These are phyloP conservation scores for Aspergillus jensenii DNA, from an alignment of 2,329 filamentous ascomycete genomes.

Conservation along the genomic window DNA sequence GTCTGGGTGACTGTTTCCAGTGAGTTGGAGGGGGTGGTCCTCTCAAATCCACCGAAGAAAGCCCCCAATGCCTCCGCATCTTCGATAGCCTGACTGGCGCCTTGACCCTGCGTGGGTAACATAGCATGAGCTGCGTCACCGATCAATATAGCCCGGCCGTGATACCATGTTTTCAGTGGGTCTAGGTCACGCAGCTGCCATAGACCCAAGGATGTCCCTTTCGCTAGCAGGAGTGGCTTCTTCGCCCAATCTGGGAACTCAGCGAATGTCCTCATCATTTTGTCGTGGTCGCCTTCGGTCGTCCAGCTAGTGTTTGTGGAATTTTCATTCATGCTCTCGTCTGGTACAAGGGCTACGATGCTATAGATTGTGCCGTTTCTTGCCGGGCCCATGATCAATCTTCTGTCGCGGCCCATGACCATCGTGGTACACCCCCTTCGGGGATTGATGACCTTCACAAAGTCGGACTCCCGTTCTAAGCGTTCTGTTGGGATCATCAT, in stretches of 20 bases:
- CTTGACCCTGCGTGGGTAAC: slow-evolving; percentile 46
- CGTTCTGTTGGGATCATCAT: slow-evolving; percentile 7
- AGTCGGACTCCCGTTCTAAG: slow-evolving; percentile 15
- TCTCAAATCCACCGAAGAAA: slow-evolving; percentile 5
- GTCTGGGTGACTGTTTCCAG: not conserved
- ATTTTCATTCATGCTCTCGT: slow-evolving; percentile 22
- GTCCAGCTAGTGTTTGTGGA: slow-evolving; percentile 8
- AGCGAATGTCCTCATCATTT: slow-evolving; percentile 9
- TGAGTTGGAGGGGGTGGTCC: not conserved
- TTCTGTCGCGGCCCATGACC: slow-evolving; percentile 44
- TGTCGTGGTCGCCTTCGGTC: slow-evolving; percentile 1
- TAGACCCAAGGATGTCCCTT: not conserved
- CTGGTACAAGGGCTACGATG: slow-evolving; percentile 47
- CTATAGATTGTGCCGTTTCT: slow-evolving; percentile 43
- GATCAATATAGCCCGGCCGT: slow-evolving; percentile 29
- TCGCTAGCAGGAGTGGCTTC: slow-evolving; percentile 2
- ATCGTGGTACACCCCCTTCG: slow-evolving; percentile 45
- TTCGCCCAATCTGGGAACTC: slow-evolving; percentile 7
- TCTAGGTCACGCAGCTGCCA: slow-evolving; percentile 27
- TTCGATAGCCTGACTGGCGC: slow-evolving; percentile 44
- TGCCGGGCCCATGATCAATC: slow-evolving; percentile 49
- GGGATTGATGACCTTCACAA: slow-evolving; percentile 34
- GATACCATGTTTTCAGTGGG: slow-evolving; percentile 14
- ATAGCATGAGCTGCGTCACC: slow-evolving; percentile 42
- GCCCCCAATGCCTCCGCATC: slow-evolving; percentile 35